A percentile compares a stretch with the other conserved stretches of the same genome.
Conservation (phyloP, 2,329 filamentous ascomycete species). For the Pseudopyrenochaeta lycopersici region DNA sequence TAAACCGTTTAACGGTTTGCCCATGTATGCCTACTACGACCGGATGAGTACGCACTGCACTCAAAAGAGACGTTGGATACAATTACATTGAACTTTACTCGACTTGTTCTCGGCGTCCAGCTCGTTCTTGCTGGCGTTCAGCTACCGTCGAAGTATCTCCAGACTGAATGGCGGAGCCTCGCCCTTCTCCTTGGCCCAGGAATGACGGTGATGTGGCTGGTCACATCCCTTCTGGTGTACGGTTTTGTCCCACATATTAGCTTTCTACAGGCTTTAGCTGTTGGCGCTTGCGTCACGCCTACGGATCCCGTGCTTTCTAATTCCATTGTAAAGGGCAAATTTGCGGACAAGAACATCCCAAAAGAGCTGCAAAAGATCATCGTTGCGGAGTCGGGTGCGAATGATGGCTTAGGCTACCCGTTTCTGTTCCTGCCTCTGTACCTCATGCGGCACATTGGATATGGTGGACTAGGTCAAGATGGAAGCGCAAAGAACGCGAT, state of each 20-base stretch:
- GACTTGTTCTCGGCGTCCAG: constrained; percentile 89
- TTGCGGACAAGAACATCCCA: constrained; percentile 90
- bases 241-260: constrained; percentile 74
- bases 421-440: constrained; percentile 88
- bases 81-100: constrained; percentile 84
- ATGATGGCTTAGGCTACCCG: constrained; percentile 88
- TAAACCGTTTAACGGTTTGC: too few species aligned
- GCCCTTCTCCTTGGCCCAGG: constrained; percentile 79
- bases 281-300: constrained; percentile 89
- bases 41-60: constrained; percentile 73
- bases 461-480: constrained; percentile 59
- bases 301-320: constrained; percentile 90
- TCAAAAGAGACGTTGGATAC: constrained; percentile 68
- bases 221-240: constrained; percentile 82
- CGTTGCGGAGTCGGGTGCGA: constrained; percentile 79
- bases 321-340: constrained; percentile 91
- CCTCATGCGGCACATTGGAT: constrained; percentile 77
- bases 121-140: constrained; percentile 89
- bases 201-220: constrained; percentile 88
- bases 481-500: constrained; percentile 72
- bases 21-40: too few species aligned
- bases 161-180: constrained; percentile 80
- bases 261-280: constrained; percentile 80
- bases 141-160: constrained; percentile 82
- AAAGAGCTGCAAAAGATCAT: constrained; percentile 77